Percentiles rank a stretch among this genome's conserved stretches.
Evolutionary conservation across 164 flowering plant species (phyloP).

Genomic region (Umbilicus rupestris): DNA sequence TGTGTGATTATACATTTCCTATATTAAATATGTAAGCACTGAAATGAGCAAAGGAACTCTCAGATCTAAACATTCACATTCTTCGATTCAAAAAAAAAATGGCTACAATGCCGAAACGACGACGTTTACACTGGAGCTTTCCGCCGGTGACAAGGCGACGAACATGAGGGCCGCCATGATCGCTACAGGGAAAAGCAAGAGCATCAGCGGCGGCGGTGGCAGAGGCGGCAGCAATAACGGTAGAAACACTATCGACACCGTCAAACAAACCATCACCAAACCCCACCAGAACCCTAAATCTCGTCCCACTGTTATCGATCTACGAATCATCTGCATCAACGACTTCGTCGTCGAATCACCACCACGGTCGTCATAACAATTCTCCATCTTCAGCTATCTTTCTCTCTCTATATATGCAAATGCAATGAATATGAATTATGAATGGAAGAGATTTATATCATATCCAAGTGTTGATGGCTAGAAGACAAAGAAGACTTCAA

Average conservation of each 20-base stretch:
- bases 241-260: slow-evolving; percentile 29
- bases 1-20: no score
- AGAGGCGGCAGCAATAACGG: slow-evolving; percentile 41
- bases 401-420: no score
- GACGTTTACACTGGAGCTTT: slow-evolving; percentile 12
- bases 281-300: no score
- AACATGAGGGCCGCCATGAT: slow-evolving; percentile 43
- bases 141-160: slow-evolving; percentile 33
- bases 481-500: no score
- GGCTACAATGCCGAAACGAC: slow-evolving; percentile 11
- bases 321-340: neutral
- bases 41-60: neutral
- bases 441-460: no score
- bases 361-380: no score
- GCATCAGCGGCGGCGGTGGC: slow-evolving; percentile 43
- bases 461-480: no score
- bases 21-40: no score
- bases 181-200: slow-evolving; percentile 37
- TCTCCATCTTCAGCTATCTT: no score
- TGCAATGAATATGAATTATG: no score
- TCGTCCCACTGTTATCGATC: neutral
- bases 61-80: neutral
- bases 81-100: neutral
- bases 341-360: slow-evolving; percentile 3
- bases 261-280: slow-evolving; percentile 19